phyloP scores from a whole-genome alignment of 169 alveolate species.

The Cyclospora cayetanensis region DNA sequence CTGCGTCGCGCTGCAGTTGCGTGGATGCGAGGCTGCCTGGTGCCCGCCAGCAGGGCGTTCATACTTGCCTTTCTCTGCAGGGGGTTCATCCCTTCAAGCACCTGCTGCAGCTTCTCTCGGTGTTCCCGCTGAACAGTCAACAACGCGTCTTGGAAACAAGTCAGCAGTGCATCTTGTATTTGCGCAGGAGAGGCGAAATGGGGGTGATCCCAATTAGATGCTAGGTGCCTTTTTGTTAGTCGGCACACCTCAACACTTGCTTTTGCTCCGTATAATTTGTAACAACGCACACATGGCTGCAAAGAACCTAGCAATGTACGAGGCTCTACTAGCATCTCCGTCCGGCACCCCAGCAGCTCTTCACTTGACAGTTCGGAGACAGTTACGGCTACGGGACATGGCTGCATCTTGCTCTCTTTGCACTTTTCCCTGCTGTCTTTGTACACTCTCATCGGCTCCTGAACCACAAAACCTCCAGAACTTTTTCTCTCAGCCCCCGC shows the following conservation, averaged over 20 bases:
- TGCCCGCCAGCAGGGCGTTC: background rate
- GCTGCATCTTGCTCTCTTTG: slow-evolving; percentile 39
- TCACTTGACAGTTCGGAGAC: slow-evolving; percentile 28
- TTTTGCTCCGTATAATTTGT: slow-evolving; percentile 74
- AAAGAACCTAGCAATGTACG: slow-evolving; percentile 52
- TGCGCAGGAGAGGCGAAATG: slow-evolving; percentile 75
- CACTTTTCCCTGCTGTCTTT: slow-evolving; percentile 26
- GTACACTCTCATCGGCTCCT: slow-evolving; percentile 59
- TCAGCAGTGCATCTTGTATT: slow-evolving; percentile 78
- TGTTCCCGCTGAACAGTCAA: slow-evolving; percentile 64
- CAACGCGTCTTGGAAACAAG: slow-evolving; percentile 80
- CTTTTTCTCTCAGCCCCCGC: background rate
- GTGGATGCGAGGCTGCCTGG: slow-evolving; percentile 1
- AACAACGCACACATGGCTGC: slow-evolving; percentile 72
- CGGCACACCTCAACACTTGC: slow-evolving; percentile 84
- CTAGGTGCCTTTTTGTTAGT: slow-evolving; percentile 78
- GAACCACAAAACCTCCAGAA: background rate
- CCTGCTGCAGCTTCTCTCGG: slow-evolving; percentile 27
- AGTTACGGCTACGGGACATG: slow-evolving; percentile 41
- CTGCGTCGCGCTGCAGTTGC: slow-evolving; percentile 40
- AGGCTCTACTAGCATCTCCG: slow-evolving; percentile 71
- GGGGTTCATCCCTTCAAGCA: slow-evolving; percentile 39
- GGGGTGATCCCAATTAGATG: slow-evolving; percentile 84
- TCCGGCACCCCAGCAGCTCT: slow-evolving; percentile 69
- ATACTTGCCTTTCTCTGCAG: slow-evolving; percentile 26